Base-by-base conservation (phyloP, 805 yeast species). In the Saturnispora kantuleensis region DNA sequence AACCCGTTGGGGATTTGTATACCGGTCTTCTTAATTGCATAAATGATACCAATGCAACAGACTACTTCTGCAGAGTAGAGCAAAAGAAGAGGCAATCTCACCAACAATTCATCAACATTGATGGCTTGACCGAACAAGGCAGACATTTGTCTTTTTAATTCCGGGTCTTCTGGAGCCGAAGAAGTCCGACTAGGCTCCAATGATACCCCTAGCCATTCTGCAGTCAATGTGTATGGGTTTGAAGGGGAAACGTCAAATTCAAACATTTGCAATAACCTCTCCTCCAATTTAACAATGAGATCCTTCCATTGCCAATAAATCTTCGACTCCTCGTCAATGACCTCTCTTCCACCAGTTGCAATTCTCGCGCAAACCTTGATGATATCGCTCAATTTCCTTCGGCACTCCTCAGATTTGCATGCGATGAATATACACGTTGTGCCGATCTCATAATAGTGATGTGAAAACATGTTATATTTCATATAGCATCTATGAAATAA, bases 231-330 rank as follows among this genome's bases (percentile, higher is more conserved):
- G 49, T 70, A 69, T 4, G 77, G 76, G 13, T 67, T 63, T 13
- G 60, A 59, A 5, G 68, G 62, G 0, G 62, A 61, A 41, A 75
- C 63, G 51, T 76, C 81, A 52, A 70, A 77, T 51, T 74, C 72
- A 8, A 68, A 49, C 1, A 67, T 64, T 49, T 67, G 75, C 42
- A 68, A 64, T 46, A 67, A 60, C 52, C 65, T 57, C 55, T 64
- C 77, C 46, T 69, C 83, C 37, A 65, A 64, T 58, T 54, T 65
- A 10, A 67, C 62, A 30, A 76, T 64, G 12, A 60, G 60, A 49
- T 69, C 80, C 49, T 65, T 63, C 81, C 74, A 77, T 54, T 66
- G 64, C 71, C 71, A 68, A 50, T 65, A 76, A 38, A 67, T 76
- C 56, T 65, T 69, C 18, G 65, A 64, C 49, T 66, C 73, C 55